Evolutionary conservation across 345 rosid species (phyloP).

Genomic region (Eutrema yunnanense): DNA sequence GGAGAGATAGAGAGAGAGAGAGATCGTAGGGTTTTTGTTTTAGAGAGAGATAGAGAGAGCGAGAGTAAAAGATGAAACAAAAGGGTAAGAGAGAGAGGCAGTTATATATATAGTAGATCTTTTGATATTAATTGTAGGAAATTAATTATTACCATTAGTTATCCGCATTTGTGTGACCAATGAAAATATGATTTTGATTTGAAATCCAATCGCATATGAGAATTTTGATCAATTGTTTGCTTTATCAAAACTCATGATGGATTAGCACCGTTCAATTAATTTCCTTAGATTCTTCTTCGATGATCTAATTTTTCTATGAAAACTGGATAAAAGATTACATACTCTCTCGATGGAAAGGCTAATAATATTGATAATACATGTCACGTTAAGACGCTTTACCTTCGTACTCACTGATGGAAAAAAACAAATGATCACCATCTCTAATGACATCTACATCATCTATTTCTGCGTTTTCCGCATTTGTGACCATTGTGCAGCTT

Average conservation of each 20-base stretch:
- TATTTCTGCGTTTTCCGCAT: constrained; percentile 77
- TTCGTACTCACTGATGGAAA: constrained; percentile 26
- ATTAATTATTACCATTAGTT: no score
- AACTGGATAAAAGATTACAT: background rate
- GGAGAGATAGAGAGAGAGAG: background rate
- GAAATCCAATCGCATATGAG: no score
- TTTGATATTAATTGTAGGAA: no score
- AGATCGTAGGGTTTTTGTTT: background rate
- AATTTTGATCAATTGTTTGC: background rate
- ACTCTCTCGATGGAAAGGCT: background rate
- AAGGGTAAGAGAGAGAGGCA: background rate
- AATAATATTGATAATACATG: background rate
- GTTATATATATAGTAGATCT: background rate
- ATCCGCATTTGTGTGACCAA: no score
- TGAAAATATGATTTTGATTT: background rate
- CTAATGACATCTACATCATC: constrained; percentile 73
- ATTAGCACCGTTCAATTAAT: background rate
- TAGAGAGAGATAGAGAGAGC: background rate
- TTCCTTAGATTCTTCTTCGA: background rate
- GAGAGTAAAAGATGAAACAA: background rate
- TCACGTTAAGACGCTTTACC: background rate
- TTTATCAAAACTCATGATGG: background rate
- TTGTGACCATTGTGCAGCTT: constrained; percentile 45
- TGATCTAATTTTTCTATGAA: background rate
- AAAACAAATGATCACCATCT: constrained; percentile 91